Evolutionary conservation across 257 asterid species (phyloP).

Genomic region (Eustoma russellianum): DNA sequence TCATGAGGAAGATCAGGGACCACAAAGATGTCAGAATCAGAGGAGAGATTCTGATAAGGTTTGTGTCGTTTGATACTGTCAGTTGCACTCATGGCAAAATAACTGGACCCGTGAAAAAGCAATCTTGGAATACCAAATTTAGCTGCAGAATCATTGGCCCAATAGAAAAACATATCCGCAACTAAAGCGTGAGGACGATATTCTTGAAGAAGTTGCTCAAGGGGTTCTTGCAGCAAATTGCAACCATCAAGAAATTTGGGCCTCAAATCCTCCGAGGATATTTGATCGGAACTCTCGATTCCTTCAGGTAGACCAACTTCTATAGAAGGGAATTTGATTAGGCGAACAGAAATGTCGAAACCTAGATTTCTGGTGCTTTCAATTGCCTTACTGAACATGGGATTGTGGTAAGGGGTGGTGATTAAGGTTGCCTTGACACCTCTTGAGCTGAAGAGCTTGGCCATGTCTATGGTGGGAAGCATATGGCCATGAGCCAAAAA

Average conservation of each 20-base stretch:
- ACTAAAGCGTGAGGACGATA: conserved; percentile 30
- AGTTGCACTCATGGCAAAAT: conserved; percentile 14
- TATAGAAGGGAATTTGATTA: conserved; percentile 29
- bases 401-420: conserved; percentile 13
- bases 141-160: conserved; percentile 44
- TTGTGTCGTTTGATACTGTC: conserved; percentile 7
- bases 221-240: conserved; percentile 25
- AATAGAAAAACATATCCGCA: conserved; percentile 46
- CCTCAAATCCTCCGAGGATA: conserved; percentile 11
- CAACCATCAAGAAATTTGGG: conserved; percentile 19
- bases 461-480: conserved; percentile 51
- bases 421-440: conserved; percentile 36
- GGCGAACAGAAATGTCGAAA: conserved; percentile 15
- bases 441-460: conserved; percentile 33
- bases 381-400: conserved; percentile 17
- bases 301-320: conserved; percentile 33
- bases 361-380: conserved; percentile 16
- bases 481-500: conserved; percentile 46
- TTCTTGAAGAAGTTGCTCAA: conserved; percentile 33
- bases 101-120: conserved; percentile 36
- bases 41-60: conserved; percentile 16
- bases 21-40: conserved; percentile 26
- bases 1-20: conserved; percentile 24
- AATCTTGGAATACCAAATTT: conserved; percentile 43
- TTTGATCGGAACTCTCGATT: conserved; percentile 22